Percentiles rank a stretch among this genome's conserved stretches.
phyloP scores from a whole-genome alignment of 768 basidiomycete species.

The Psilocybe cubensis region DNA sequence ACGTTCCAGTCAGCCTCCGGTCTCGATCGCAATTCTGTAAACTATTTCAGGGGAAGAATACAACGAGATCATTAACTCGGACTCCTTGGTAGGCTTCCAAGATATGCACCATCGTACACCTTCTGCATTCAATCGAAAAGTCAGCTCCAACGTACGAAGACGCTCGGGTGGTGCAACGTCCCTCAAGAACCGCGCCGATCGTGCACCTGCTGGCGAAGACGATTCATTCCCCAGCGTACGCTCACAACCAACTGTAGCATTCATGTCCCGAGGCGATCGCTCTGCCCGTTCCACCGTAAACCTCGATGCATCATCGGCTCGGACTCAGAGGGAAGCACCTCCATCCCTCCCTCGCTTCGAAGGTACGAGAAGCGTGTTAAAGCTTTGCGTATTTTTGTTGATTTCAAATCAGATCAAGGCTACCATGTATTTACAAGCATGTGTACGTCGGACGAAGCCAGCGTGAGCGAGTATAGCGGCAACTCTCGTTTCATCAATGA shows the following conservation, averaged over 20 bases:
- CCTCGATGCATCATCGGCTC: neutral
- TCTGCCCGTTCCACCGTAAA: neutral
- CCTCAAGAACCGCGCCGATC: conserved; percentile 5
- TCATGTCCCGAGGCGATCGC: neutral
- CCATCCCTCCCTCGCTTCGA: neutral
- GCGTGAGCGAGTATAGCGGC: conserved; percentile 1
- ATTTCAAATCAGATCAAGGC: conserved; percentile 4
- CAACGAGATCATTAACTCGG: neutral
- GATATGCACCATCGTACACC: conserved; percentile 14
- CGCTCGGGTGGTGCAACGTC: conserved; percentile 19
- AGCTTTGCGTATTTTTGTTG: neutral
- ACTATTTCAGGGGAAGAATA: neutral
- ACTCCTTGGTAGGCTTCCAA: neutral
- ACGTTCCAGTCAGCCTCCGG: conserved; percentile 12
- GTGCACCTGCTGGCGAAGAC: neutral
- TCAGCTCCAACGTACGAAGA: conserved; percentile 15
- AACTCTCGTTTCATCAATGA: conserved; percentile 6
- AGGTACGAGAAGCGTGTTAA: conserved; percentile 6
- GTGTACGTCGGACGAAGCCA: conserved; percentile 8
- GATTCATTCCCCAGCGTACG: conserved; percentile 18
- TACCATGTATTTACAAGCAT: conserved; percentile 13
- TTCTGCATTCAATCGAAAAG: conserved; percentile 6
- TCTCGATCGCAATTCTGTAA: conserved; percentile 1
- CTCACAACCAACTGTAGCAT: conserved; percentile 15
- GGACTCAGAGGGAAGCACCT: neutral